Percentiles rank a stretch among this genome's conserved stretches.
These are phyloP conservation scores for Huntiella moniliformis DNA, from an alignment of 2,329 filamentous ascomycete genomes.

Conservation along the genomic window DNA sequence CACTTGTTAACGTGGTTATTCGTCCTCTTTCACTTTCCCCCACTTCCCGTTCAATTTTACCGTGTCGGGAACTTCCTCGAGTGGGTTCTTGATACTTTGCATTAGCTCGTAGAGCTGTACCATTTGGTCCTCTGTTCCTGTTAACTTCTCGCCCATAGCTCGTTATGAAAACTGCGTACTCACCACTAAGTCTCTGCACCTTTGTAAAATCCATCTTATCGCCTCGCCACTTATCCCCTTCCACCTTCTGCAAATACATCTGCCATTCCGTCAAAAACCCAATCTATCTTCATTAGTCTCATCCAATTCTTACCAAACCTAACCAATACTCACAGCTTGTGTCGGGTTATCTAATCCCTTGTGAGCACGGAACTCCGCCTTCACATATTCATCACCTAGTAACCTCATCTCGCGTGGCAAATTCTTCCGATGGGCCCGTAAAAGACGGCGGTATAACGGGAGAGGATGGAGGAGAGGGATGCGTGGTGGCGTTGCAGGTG, in stretches of 20 bases:
- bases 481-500: neutral
- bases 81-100: constrained; percentile 46
- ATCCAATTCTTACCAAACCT: neutral
- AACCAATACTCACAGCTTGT: constrained; percentile 52
- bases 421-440: constrained; percentile 69
- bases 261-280: constrained; percentile 97
- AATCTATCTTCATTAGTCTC: constrained; percentile 35
- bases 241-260: constrained; percentile 76
- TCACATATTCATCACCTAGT: constrained; percentile 83
- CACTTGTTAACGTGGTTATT: neutral
- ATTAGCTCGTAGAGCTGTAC: constrained; percentile 89
- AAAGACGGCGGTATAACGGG: constrained; percentile 68
- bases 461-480: constrained; percentile 59
- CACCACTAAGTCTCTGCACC: constrained; percentile 34
- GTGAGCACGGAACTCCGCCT: constrained; percentile 78
- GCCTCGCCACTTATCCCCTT: constrained; percentile 70
- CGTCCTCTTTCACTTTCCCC: neutral
- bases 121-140: constrained; percentile 61
- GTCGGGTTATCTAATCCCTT: constrained; percentile 71
- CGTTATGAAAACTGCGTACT: constrained; percentile 17
- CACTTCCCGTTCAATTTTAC: constrained; percentile 4
- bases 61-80: constrained; percentile 1
- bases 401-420: constrained; percentile 57
- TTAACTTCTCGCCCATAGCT: too few relatives aligned
- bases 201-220: constrained; percentile 17